phyloP scores from a whole-genome alignment of 164 flowering plant species.

The Magnolia kwangsiensis region DNA sequence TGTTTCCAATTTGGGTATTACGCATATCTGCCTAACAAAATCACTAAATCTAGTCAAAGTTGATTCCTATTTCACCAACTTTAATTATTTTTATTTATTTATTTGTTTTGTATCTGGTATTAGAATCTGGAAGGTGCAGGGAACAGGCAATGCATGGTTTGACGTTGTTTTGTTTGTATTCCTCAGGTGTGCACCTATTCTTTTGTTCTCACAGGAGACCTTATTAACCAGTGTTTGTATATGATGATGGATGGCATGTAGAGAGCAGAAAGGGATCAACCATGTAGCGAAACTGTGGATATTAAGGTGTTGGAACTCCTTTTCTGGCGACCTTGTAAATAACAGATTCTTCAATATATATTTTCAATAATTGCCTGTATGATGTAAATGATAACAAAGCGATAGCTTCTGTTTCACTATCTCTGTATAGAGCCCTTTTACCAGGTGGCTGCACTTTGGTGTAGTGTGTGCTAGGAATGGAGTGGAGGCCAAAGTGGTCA shows the following conservation, averaged over 20 bases:
- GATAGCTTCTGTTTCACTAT: constrained; percentile 2
- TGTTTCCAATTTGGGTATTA: neutral
- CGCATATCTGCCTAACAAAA: neutral
- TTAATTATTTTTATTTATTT: neutral
- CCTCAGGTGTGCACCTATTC: constrained; percentile 44
- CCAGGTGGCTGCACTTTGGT: constrained; percentile 2
- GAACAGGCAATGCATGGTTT: constrained; percentile 9
- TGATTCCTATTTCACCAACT: neutral
- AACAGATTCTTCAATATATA: constrained; percentile 19
- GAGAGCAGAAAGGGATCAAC: constrained; percentile 16
- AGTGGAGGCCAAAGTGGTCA: neutral
- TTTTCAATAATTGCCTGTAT: constrained; percentile 14
- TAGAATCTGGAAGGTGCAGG: neutral
- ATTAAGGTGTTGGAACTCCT: constrained; percentile 11
- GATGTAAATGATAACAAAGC: constrained; percentile 13
- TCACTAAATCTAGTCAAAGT: neutral
- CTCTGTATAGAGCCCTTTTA: constrained; percentile 1
- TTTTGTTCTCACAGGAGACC: constrained; percentile 34
- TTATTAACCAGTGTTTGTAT: constrained; percentile 35
- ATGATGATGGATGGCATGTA: constrained; percentile 18
- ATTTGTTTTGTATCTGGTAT: neutral
- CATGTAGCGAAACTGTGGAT: constrained; percentile 14
- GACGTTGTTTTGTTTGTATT: constrained; percentile 7
- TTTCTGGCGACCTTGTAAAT: constrained; percentile 21
- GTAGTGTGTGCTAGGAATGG: neutral